Percentiles rank a stretch among this genome's conserved stretches.
Conservation (phyloP, 192 early-diverging fungal genomes). For the Umbelopsis isabellina region DNA sequence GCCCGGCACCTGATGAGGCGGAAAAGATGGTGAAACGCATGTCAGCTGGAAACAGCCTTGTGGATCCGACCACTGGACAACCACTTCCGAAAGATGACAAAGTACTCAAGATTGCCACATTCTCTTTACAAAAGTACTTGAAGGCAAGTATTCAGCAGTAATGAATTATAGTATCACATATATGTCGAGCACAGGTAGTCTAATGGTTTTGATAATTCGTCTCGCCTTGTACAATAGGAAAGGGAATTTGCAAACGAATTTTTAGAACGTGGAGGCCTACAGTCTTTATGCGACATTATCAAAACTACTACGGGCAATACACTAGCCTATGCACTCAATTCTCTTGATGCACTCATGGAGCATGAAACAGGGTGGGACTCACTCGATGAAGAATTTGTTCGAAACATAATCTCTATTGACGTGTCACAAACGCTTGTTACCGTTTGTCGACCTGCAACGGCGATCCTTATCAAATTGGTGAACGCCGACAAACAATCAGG, state of each 20-base stretch:
- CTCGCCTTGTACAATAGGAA: constrained; percentile 45
- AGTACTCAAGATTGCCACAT: constrained; percentile 60
- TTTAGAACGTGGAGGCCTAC: constrained; percentile 54
- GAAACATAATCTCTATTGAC: constrained; percentile 57
- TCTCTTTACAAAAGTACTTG: constrained; percentile 64
- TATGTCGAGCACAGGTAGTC: neutral
- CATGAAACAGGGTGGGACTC: constrained; percentile 67
- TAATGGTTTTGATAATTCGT: neutral
- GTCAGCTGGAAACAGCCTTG: constrained; percentile 13
- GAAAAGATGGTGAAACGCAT: constrained; percentile 33
- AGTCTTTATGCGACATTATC: constrained; percentile 62
- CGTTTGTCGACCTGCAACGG: constrained; percentile 72
- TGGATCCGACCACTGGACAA: constrained; percentile 7
- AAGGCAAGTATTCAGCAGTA: constrained; percentile 41
- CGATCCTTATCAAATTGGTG: constrained; percentile 68
- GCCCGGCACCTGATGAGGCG: constrained; percentile 29
- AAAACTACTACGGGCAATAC: constrained; percentile 64
- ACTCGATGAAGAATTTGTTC: constrained; percentile 53
- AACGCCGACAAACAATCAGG: constrained; percentile 36
- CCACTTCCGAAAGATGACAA: constrained; percentile 49
- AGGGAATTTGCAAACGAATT: constrained; percentile 69
- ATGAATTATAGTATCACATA: neutral
- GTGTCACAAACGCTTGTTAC: constrained; percentile 69
- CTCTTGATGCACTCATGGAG: constrained; percentile 67
- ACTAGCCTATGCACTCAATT: constrained; percentile 69